phyloP scores from a whole-genome alignment of 2,329 filamentous ascomycete species.

The Colletotrichum sansevieriae region DNA sequence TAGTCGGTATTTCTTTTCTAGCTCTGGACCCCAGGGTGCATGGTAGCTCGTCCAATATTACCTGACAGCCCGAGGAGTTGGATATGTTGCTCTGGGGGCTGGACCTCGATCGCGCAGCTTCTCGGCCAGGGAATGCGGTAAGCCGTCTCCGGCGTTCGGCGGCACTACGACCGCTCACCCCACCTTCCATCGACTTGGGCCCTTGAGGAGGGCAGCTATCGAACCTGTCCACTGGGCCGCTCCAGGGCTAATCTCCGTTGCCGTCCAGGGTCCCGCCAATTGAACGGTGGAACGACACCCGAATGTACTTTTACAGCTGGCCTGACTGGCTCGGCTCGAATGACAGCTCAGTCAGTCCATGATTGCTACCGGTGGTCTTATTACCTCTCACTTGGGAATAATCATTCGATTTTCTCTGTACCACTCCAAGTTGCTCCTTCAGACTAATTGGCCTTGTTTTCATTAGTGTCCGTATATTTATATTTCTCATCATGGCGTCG shows the following conservation, averaged over 20 bases:
- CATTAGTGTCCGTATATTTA: slow-evolving; percentile 28
- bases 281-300: slow-evolving; percentile 40
- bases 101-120: not conserved
- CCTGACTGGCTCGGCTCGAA: slow-evolving; percentile 41
- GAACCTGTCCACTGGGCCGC: not conserved
- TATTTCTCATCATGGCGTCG: slow-evolving; percentile 33
- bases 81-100: not conserved
- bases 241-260: slow-evolving; percentile 6
- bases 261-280: slow-evolving; percentile 28
- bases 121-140: slow-evolving; percentile 7
- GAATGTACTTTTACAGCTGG: slow-evolving; percentile 42
- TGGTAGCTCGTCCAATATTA: not conserved
- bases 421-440: slow-evolving; percentile 33
- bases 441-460: not conserved
- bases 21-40: slow-evolving; percentile 1
- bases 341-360: slow-evolving; percentile 38
- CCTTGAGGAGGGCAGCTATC: slow-evolving; percentile 8
- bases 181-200: slow-evolving; percentile 19
- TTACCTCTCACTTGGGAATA: slow-evolving; percentile 29
- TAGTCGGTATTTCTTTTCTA: not conserved
- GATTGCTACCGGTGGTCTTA: slow-evolving; percentile 36
- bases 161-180: slow-evolving; percentile 29
- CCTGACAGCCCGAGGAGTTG: slow-evolving; percentile 16
- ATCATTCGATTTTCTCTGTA: slow-evolving; percentile 36
- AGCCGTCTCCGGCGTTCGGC: slow-evolving; percentile 36